Percentiles rank a stretch among this genome's conserved stretches.
phyloP scores from a whole-genome alignment of 1,284 basidiomycete genomes.

The Rugiboletus extremiorientalis region DNA sequence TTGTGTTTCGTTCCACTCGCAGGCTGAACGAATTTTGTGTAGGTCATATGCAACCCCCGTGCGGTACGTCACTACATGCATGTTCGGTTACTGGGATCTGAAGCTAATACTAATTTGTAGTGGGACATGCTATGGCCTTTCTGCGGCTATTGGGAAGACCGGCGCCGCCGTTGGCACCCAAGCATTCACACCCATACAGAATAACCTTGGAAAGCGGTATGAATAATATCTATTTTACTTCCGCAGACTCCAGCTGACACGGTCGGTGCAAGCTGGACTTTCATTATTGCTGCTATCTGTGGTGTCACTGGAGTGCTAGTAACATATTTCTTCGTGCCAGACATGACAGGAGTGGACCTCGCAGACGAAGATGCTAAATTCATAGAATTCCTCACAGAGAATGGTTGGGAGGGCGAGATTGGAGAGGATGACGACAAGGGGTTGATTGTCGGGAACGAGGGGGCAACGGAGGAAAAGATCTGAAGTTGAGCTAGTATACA shows the following conservation, averaged over 20 bases:
- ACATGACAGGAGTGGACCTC: slow-evolving; percentile 69
- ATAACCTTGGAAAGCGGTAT: slow-evolving; percentile 61
- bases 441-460: slow-evolving; percentile 23
- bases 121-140: slow-evolving; percentile 71
- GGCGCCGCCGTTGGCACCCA: slow-evolving; percentile 80
- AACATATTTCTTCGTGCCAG: slow-evolving; percentile 69
- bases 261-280: slow-evolving; percentile 56
- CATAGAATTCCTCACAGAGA: slow-evolving; percentile 55
- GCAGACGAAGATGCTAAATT: slow-evolving; percentile 66
- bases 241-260: slow-evolving; percentile 9
- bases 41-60: slow-evolving; percentile 69
- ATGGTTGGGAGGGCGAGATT: slow-evolving; percentile 67
- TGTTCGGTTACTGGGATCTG: background rate
- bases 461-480: slow-evolving; percentile 19
- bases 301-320: slow-evolving; percentile 61
- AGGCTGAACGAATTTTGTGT: background rate
- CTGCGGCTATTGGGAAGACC: slow-evolving; percentile 72
- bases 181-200: slow-evolving; percentile 75
- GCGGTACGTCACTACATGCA: slow-evolving; percentile 38
- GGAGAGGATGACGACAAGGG: slow-evolving; percentile 54
- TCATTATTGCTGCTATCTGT: slow-evolving; percentile 71
- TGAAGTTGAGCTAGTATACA: background rate
- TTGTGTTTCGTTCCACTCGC: slow-evolving; percentile 8
- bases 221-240: background rate
- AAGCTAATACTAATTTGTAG: slow-evolving; percentile 33